Evolutionary conservation across 352 stramenopile genomes (phyloP).

Genomic region (Pythium sukuiense): DNA sequence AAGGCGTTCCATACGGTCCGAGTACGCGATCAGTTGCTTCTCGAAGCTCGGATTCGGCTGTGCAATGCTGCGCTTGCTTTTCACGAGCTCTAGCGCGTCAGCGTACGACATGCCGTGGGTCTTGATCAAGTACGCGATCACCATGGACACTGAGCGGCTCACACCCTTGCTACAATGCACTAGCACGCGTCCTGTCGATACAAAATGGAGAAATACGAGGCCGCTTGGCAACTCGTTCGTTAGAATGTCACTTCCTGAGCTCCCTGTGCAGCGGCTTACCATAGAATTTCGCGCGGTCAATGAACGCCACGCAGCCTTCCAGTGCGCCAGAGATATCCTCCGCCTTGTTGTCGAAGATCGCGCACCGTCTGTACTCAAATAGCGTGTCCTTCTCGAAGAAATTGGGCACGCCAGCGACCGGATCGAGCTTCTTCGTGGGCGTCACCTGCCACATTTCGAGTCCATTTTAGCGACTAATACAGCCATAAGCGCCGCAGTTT

Average conservation of each 20-base stretch:
- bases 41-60: slow-evolving; percentile 75
- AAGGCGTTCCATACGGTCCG: slow-evolving; percentile 39
- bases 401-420: slow-evolving; percentile 84
- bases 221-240: slow-evolving; percentile 17
- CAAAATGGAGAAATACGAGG: not conserved
- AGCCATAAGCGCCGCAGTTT: not conserved
- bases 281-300: slow-evolving; percentile 91
- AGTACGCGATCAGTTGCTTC: slow-evolving; percentile 60
- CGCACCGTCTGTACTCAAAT: slow-evolving; percentile 81
- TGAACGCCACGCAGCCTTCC: slow-evolving; percentile 85
- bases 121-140: slow-evolving; percentile 92
- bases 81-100: slow-evolving; percentile 66
- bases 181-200: slow-evolving; percentile 68
- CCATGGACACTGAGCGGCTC: slow-evolving; percentile 87
- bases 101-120: slow-evolving; percentile 58
- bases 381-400: slow-evolving; percentile 89
- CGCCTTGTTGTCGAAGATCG: slow-evolving; percentile 90
- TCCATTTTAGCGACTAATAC: not conserved
- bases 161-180: slow-evolving; percentile 93
- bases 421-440: slow-evolving; percentile 73
- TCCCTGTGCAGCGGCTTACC: slow-evolving; percentile 37
- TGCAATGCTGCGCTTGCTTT: slow-evolving; percentile 52
- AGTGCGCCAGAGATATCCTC: slow-evolving; percentile 86
- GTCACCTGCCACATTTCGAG: slow-evolving; percentile 51
- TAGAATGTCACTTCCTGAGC: not conserved